A percentile compares a stretch with the other conserved stretches of the same genome.
These are phyloP conservation scores for Medicago lupulina DNA, from an alignment of 306 rosid species.

Conservation along the genomic window DNA sequence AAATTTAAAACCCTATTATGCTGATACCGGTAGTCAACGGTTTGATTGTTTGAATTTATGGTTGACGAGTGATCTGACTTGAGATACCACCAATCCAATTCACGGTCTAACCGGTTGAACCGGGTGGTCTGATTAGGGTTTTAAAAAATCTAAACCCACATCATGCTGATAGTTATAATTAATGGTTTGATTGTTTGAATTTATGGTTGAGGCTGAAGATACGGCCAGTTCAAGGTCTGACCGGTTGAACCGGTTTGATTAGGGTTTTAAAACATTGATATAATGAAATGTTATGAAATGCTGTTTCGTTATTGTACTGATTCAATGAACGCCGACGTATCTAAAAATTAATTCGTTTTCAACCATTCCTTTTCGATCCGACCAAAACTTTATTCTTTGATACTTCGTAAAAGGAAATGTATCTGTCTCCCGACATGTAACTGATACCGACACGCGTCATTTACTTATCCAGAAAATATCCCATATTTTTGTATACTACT, in stretches of 20 bases:
- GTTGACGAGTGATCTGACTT: constrained; percentile 3
- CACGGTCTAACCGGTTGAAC: constrained; percentile 3
- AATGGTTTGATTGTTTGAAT: neutral
- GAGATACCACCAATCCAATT: neutral
- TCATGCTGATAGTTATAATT: neutral
- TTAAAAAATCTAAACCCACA: neutral
- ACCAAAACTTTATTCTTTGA: neutral
- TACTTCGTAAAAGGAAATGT: neutral
- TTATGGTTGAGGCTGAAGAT: neutral
- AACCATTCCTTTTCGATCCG: neutral
- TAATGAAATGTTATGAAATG: constrained; percentile 1
- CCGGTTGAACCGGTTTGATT: neutral
- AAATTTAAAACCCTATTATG: neutral
- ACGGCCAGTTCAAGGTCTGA: neutral
- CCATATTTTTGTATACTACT: neutral
- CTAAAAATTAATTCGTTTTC: constrained; percentile 6
- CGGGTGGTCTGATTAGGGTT: neutral
- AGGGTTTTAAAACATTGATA: constrained; percentile 19
- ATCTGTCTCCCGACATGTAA: neutral
- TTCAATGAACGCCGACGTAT: neutral
- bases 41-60: neutral
- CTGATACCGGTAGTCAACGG: neutral
- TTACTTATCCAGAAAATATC: neutral
- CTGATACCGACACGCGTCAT: neutral
- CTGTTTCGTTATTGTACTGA: neutral